Base-by-base conservation (phyloP, 257 asterid genomes). In the Ehretia macrophylla region DNA sequence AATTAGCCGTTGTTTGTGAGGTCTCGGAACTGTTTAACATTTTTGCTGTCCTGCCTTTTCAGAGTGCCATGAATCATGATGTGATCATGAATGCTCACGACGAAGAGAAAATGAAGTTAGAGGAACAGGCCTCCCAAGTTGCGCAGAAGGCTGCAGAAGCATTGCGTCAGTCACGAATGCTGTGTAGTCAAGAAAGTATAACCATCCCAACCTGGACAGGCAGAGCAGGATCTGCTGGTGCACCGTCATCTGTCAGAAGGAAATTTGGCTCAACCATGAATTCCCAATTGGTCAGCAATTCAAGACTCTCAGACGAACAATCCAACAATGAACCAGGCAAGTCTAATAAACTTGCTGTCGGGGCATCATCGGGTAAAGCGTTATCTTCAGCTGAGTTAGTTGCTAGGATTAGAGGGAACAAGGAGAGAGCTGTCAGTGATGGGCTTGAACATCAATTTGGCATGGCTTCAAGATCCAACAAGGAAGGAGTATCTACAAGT, bases 121-220 rank as follows among this genome's bases (percentile, higher is more conserved):
- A 92, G 57, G 90, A 82, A 66, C 86, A 86, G 18, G 99, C 99
- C 65, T 81, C 95, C 19, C 77, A 67, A 67, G 96, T 92, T 54
- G 99, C 97, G 55, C 96, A 84, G 67, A 79, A 93, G 83, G 99
- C 99, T 4, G 90, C 99, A 32, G 97, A 92, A 74, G 99, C 99
- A 67, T 57, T 92, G 68, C 90, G 86, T 10, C 94, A 86, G 60
- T 92, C 99, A 20, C 79, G 99, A 49, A 84, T 92, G 80, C 85
- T 88, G 56, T 81, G 99, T 49, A 79, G 84, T 70, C 87, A 77
- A 67, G 97, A 92, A 65, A 77, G 87, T 63, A 77, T 92, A 60
- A 64, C 84, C 20, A 77, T 85, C 61, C 99, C 99, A 46, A 92
- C 99, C 5, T 92, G 99, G 99, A 92, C 99, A 0, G 99, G 99